Conservation (phyloP, 2,329 filamentous ascomycete species). For the Monosporascus ibericus region DNA sequence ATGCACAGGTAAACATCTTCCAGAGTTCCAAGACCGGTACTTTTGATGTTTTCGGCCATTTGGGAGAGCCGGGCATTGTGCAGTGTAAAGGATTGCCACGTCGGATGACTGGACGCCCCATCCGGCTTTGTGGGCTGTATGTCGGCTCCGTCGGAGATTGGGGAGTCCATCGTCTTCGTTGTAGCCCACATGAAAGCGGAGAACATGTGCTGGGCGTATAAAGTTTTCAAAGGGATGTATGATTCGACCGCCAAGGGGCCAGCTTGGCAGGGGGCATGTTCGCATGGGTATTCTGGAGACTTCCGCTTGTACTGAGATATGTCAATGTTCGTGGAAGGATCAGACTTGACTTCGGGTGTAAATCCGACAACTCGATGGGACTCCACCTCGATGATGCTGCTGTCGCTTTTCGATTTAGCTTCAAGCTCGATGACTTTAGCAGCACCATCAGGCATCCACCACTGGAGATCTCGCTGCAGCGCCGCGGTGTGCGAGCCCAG, state of each 20-base stretch:
- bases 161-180: conserved; percentile 7
- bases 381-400: neutral
- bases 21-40: conserved; percentile 14
- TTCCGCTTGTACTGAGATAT: too few relatives aligned
- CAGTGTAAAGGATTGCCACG: conserved; percentile 12
- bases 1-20: conserved; percentile 22
- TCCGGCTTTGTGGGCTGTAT: neutral
- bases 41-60: conserved; percentile 17
- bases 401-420: neutral
- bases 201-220: conserved; percentile 23
- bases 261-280: too few relatives aligned
- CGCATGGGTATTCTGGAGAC: too few relatives aligned
- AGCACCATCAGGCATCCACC: conserved; percentile 3
- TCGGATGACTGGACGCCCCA: too few relatives aligned
- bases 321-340: too few relatives aligned
- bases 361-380: neutral
- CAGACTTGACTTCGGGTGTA: too few relatives aligned
- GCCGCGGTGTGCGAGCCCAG: conserved; percentile 3
- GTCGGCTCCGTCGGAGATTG: neutral
- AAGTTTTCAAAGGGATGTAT: conserved; percentile 3
- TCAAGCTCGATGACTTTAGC: conserved; percentile 7
- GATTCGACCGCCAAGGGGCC: neutral
- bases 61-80: conserved; percentile 11
- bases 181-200: conserved; percentile 22
- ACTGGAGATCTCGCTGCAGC: conserved; percentile 2